Base-by-base conservation (phyloP, 108 stramenopile genomes). In the Parmales sp. region DNA sequence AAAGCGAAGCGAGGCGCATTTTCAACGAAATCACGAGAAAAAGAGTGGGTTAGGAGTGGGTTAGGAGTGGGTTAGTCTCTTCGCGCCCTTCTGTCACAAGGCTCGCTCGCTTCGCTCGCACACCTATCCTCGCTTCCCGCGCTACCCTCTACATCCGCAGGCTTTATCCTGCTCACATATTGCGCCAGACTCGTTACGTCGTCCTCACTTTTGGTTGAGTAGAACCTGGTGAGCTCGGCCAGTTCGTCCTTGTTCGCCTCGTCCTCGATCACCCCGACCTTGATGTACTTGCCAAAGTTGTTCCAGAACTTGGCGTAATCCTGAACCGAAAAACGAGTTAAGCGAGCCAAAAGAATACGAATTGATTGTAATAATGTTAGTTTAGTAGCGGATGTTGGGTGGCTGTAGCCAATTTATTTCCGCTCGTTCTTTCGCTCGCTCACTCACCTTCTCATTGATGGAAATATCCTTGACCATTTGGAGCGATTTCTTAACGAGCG, bases 211-310 rank as follows among this genome's bases (percentile, higher is more conserved):
- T 80, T 80, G 67, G 86, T 89, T 38, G 89, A 88, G 76, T 76
- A 89, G 80, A 93, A 97, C 43, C 92, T 86, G 37, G 88, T 73
- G 19, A 94, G 81, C 19, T 76, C 78, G 18, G 88, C 86, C 67
- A 97, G 86, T 45, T 94, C 92, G 22, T 89, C 80, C 69, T 90
- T 87, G 71, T 90, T 88, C 65, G 78, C 78, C 66, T 89, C 86
- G 64, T 94, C 93, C 78, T 97, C 96, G 29, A 95, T 86, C 25
- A 87, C 74, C 9, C 93, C 90, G 44, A 94, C 82, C 82, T 98
- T 98, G 6, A 98, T 68, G 82, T 98, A 96, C 77, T 94, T 94
- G 28, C 95, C 97, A 78, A 95, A 96, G 77, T 95, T 95, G 64
- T 90, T 92, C 92, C 88, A 93, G 77, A 95, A 95, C 71, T 82